Evolutionary conservation across 2,329 filamentous ascomycete species (phyloP).

Genomic region (Arachnopeziza araneosa): DNA sequence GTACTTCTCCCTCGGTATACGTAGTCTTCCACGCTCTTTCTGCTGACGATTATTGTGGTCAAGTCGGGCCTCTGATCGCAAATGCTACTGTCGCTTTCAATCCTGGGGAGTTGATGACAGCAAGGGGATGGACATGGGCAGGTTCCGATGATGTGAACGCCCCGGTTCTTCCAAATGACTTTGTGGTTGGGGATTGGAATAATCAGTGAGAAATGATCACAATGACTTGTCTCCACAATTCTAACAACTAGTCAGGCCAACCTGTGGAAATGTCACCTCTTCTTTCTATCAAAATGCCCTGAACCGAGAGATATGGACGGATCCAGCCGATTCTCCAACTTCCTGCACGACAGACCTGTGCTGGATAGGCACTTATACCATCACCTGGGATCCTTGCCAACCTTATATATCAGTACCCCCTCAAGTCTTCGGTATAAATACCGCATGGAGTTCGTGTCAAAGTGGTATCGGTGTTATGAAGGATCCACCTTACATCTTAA

Average conservation of each 20-base stretch:
- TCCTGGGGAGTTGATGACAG: slow-evolving; percentile 2
- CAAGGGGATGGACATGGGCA: neutral
- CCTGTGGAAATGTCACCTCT: neutral
- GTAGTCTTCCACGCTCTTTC: slow-evolving; percentile 1
- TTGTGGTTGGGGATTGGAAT: neutral
- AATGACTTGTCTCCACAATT: neutral
- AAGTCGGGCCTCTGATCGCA: neutral
- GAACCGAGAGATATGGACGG: neutral
- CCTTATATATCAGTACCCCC: neutral
- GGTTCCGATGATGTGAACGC: neutral
- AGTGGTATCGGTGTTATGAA: neutral
- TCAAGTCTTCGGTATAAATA: neutral
- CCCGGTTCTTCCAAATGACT: neutral
- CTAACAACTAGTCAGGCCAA: neutral
- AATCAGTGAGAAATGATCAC: neutral
- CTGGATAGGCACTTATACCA: neutral
- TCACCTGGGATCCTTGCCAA: slow-evolving; percentile 1
- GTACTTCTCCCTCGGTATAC: slow-evolving; percentile 1
- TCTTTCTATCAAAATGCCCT: neutral
- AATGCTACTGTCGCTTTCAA: slow-evolving; percentile 1
- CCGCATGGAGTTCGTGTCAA: neutral
- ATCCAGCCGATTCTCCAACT: neutral
- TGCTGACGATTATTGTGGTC: slow-evolving; percentile 2
- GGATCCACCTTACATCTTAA: slow-evolving; percentile 4
- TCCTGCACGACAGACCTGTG: neutral